Conservation (phyloP, 148 eudicot genomes). For the Rhododendron henanense region DNA sequence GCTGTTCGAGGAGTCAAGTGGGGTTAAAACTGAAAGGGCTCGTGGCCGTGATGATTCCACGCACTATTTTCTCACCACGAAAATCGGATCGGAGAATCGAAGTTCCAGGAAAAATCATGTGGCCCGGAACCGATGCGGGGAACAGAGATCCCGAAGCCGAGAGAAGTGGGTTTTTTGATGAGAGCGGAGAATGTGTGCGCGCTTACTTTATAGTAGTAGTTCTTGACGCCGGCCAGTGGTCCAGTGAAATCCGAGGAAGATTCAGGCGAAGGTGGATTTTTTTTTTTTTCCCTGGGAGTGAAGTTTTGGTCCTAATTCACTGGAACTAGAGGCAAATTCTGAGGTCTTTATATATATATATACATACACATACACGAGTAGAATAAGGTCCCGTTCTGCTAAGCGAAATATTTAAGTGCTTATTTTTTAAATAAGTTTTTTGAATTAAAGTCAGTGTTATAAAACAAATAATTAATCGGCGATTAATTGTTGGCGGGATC, state of each 20-base stretch:
- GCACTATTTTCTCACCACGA: not conserved
- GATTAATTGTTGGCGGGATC: accelerated
- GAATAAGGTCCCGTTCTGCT: no score
- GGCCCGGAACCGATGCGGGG: not conserved
- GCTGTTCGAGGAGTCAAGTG: not conserved
- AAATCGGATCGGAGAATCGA: conserved; percentile 3
- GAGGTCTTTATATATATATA: not conserved
- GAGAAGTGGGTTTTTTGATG: not conserved
- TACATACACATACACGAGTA: no score
- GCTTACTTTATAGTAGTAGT: not conserved
- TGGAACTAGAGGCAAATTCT: not conserved
- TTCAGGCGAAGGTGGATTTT: not conserved
- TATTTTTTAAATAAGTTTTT: no score
- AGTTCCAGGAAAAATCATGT: not conserved
- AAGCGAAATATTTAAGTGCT: no score
- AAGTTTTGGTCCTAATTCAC: not conserved
- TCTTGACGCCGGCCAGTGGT: not conserved
- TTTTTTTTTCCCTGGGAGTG: not conserved
- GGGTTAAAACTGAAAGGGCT: not conserved
- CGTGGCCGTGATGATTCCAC: not conserved
- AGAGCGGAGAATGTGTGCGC: not conserved
- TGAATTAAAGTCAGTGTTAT: accelerated
- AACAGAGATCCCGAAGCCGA: not conserved
- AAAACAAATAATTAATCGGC: not conserved
- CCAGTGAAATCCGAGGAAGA: not conserved